Percentiles rank a stretch among this genome's conserved stretches.
These are phyloP conservation scores for Melianthus villosus DNA, from an alignment of 441 rosid genomes.

Conservation along the genomic window DNA sequence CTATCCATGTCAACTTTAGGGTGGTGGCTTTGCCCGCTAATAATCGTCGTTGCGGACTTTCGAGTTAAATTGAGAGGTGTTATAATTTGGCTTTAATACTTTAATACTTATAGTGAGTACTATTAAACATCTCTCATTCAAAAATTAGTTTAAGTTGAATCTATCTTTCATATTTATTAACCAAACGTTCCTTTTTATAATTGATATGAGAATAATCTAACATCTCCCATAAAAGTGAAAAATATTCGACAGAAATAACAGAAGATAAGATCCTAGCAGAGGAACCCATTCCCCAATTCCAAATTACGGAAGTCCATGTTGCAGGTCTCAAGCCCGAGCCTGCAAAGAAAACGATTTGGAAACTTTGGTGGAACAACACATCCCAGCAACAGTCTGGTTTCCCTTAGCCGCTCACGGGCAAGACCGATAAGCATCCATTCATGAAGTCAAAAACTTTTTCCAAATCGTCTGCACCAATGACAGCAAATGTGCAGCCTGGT, in stretches of 20 bases:
- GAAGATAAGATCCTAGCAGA: constrained; percentile 33
- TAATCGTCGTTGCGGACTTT: no score
- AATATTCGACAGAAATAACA: constrained; percentile 10
- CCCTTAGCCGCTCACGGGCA: constrained; percentile 94
- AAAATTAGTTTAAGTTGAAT: no score
- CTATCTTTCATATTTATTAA: no score
- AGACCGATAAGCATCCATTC: constrained; percentile 40
- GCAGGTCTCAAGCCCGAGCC: constrained; percentile 63
- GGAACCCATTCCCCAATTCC: constrained; percentile 48
- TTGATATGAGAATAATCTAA: constrained; percentile 29
- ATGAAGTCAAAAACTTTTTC: constrained; percentile 34
- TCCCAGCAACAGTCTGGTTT: constrained; percentile 74
- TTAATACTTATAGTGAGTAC: no score
- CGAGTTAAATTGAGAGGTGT: no score
- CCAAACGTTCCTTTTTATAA: no score
- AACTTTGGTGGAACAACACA: constrained; percentile 62
- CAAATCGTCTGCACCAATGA: constrained; percentile 20
- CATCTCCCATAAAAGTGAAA: constrained; percentile 12
- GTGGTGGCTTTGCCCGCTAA: no score
- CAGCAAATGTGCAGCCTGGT: constrained; percentile 36
- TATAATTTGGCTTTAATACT: no score
- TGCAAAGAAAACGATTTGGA: constrained; percentile 41
- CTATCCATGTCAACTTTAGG: no score
- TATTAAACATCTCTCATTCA: no score
- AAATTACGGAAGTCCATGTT: constrained; percentile 68